phyloP scores from a whole-genome alignment of 306 rosid genomes.

The Adenanthera pavonina region DNA sequence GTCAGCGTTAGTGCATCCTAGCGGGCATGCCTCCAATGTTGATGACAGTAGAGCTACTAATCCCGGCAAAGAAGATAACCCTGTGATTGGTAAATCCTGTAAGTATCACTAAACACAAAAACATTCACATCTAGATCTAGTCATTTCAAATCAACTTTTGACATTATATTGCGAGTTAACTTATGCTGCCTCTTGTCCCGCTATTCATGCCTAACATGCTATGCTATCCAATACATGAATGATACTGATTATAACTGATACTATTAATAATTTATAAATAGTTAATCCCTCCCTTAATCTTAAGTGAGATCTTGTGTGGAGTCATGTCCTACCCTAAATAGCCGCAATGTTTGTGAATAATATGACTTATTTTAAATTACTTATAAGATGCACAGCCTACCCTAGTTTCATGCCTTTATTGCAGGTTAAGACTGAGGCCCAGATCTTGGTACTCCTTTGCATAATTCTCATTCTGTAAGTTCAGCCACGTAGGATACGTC shows the following conservation, averaged over 20 bases:
- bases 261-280: not conserved
- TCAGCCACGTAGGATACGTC: slow-evolving; percentile 38
- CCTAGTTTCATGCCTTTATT: slow-evolving; percentile 36
- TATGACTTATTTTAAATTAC: too few species aligned
- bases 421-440: slow-evolving; percentile 59
- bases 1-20: slow-evolving; percentile 49
- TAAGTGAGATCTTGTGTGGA: not conserved
- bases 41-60: slow-evolving; percentile 51
- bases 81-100: slow-evolving; percentile 54
- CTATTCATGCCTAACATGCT: too few species aligned
- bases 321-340: too few species aligned
- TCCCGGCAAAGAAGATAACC: slow-evolving; percentile 50
- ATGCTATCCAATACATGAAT: too few species aligned
- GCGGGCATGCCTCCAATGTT: slow-evolving; percentile 44
- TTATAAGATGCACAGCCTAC: not conserved
- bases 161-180: not conserved
- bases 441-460: slow-evolving; percentile 37
- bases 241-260: too few species aligned
- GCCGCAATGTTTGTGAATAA: too few species aligned
- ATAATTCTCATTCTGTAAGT: slow-evolving; percentile 49
- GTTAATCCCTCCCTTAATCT: not conserved
- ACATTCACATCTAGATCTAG: slow-evolving; percentile 7
- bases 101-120: slow-evolving; percentile 12
- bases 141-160: slow-evolving; percentile 26
- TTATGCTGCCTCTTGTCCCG: too few species aligned